Conservation (phyloP, 2,329 filamentous ascomycete genomes). For the Xylaria sp. region DNA sequence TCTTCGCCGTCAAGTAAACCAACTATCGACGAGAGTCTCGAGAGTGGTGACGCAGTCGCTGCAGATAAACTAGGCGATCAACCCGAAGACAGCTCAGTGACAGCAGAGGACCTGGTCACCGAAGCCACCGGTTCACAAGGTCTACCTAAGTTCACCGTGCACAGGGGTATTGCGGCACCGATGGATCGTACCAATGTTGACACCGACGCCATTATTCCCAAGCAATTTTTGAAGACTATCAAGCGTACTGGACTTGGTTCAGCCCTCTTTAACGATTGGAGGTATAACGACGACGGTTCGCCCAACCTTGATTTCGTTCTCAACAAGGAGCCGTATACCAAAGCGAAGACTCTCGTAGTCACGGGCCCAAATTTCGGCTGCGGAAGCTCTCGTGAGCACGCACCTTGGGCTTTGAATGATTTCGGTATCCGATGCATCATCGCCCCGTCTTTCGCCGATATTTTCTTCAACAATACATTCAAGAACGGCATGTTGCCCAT, state of each 20-base stretch:
- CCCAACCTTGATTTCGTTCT: constrained; percentile 87
- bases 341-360: constrained; percentile 88
- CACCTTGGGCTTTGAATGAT: constrained; percentile 95
- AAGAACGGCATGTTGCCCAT: constrained; percentile 99
- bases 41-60: constrained; percentile 60
- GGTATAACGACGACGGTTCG: constrained; percentile 77
- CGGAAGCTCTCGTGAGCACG: constrained; percentile 91
- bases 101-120: constrained; percentile 69
- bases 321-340: constrained; percentile 87
- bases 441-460: constrained; percentile 82
- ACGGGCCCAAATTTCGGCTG: constrained; percentile 96
- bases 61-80: constrained; percentile 66
- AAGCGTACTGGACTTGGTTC: constrained; percentile 93
- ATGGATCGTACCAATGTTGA: constrained; percentile 92
- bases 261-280: constrained; percentile 87
- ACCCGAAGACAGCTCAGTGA: constrained; percentile 71
- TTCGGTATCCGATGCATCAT: constrained; percentile 96
- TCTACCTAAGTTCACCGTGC: constrained; percentile 83
- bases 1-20: constrained; percentile 54
- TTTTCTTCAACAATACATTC: constrained; percentile 99
- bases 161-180: constrained; percentile 89
- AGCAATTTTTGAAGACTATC: constrained; percentile 99
- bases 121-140: constrained; percentile 66
- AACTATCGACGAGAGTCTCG: constrained; percentile 64
- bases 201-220: constrained; percentile 99